Evolutionary conservation across 495 filamentous ascomycete species (phyloP).

Genomic region (Hyaloscypha finlandica): DNA sequence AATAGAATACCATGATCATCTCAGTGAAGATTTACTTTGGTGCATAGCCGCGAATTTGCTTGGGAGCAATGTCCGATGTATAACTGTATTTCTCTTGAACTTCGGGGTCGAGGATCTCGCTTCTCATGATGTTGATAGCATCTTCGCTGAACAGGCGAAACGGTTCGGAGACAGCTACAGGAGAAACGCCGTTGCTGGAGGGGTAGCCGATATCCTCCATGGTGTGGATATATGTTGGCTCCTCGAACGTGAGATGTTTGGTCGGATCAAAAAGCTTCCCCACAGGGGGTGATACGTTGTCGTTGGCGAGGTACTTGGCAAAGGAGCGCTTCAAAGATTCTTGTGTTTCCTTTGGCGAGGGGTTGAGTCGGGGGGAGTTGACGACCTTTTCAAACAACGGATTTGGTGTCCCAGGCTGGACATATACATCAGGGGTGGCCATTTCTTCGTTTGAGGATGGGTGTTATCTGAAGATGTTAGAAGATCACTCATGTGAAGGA

Average conservation of each 20-base stretch:
- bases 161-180: conserved; percentile 69
- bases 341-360: conserved; percentile 31
- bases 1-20: background rate
- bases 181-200: conserved; percentile 54
- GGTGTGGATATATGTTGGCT: conserved; percentile 29
- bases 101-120: conserved; percentile 62
- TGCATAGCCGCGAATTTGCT: conserved; percentile 68
- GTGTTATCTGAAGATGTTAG: background rate
- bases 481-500: background rate
- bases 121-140: conserved; percentile 64
- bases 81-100: conserved; percentile 67
- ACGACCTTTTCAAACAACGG: conserved; percentile 17
- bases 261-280: conserved; percentile 31
- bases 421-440: conserved; percentile 28
- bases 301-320: conserved; percentile 30
- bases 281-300: conserved; percentile 21
- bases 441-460: conserved; percentile 14
- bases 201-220: conserved; percentile 35
- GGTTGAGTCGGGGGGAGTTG: conserved; percentile 28
- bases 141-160: conserved; percentile 72
- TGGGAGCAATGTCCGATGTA: conserved; percentile 64
- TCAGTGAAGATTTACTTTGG: conserved; percentile 54
- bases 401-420: conserved; percentile 23
- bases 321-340: conserved; percentile 34
- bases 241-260: conserved; percentile 30